Conservation (phyloP, 108 stramenopile genomes). For the Licmophora abbreviata region DNA sequence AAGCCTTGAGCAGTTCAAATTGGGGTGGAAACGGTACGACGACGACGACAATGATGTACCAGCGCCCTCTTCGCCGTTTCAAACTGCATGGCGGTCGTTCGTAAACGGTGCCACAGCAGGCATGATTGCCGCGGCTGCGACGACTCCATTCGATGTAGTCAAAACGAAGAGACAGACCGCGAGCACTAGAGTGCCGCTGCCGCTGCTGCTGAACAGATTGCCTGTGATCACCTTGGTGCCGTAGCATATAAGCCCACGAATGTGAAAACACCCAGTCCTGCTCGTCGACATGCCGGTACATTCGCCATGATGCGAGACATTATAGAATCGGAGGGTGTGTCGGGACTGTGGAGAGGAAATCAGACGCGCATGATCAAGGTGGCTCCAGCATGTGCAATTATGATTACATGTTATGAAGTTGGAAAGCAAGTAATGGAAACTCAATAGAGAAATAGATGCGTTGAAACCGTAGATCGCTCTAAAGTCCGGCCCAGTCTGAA, state of each 20-base stretch:
- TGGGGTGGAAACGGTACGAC: conserved; percentile 13
- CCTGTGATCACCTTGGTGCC: conserved; percentile 14
- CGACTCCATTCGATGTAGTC: conserved; percentile 93
- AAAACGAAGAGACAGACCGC: conserved; percentile 81
- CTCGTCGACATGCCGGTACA: conserved; percentile 7
- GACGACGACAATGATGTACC: background rate
- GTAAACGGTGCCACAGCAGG: conserved; percentile 75
- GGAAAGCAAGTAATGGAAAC: conserved; percentile 57
- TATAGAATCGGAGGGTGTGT: conserved; percentile 38
- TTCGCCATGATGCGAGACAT: conserved; percentile 20
- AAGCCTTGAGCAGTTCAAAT: conserved; percentile 50
- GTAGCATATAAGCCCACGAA: conserved; percentile 6
- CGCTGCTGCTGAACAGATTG: background rate
- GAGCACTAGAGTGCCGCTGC: background rate
- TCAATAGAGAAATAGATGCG: conserved; percentile 2
- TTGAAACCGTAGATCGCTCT: background rate
- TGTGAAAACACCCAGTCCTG: background rate
- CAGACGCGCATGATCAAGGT: conserved; percentile 79
- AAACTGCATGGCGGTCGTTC: too few relatives aligned
- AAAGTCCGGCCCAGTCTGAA: background rate
- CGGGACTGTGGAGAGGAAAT: conserved; percentile 81
- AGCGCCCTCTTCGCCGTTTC: too few relatives aligned
- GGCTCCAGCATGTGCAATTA: conserved; percentile 93
- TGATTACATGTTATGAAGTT: conserved; percentile 88
- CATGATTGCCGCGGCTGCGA: conserved; percentile 72